phyloP scores from a whole-genome alignment of 768 basidiomycete genomes.

The Amanita molliuscula region DNA sequence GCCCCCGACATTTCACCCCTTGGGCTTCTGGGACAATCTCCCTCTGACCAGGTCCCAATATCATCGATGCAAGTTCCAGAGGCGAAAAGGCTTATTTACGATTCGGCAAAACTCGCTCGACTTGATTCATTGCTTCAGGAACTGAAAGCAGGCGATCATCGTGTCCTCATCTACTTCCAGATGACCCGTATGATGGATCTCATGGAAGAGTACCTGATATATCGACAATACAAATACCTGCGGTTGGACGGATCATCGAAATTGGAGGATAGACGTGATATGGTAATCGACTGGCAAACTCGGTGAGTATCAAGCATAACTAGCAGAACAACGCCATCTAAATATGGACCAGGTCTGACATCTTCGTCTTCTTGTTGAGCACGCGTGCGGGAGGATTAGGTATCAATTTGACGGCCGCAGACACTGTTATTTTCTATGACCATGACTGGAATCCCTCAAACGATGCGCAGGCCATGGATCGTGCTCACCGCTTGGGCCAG shows the following conservation, averaged over 20 bases:
- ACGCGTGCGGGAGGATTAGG: slow-evolving; percentile 95
- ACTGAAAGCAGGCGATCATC: slow-evolving; percentile 87
- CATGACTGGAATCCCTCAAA: slow-evolving; percentile 97
- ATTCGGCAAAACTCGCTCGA: slow-evolving; percentile 91
- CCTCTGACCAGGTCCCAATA: slow-evolving; percentile 63
- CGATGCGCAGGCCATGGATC: slow-evolving; percentile 97
- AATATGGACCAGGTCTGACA: slow-evolving; percentile 52
- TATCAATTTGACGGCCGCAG: slow-evolving; percentile 92
- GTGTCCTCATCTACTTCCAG: slow-evolving; percentile 95
- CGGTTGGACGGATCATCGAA: slow-evolving; percentile 91
- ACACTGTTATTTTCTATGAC: slow-evolving; percentile 93
- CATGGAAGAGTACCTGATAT: slow-evolving; percentile 97
- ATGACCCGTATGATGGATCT: slow-evolving; percentile 99
- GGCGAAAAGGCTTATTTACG: slow-evolving; percentile 88
- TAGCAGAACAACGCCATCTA: background rate
- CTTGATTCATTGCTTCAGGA: slow-evolving; percentile 85
- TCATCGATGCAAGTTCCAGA: slow-evolving; percentile 91
- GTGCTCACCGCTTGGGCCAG: slow-evolving; percentile 93
- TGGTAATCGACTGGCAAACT: slow-evolving; percentile 99
- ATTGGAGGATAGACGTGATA: slow-evolving; percentile 91
- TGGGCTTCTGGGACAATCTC: slow-evolving; percentile 62
- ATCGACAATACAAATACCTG: slow-evolving; percentile 91
- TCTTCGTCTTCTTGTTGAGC: slow-evolving; percentile 84
- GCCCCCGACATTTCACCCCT: slow-evolving; percentile 51
- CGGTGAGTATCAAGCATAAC: slow-evolving; percentile 38